Evolutionary conservation across 2,329 filamentous ascomycete species (phyloP).

Genomic region (Hypoxylon sp.): DNA sequence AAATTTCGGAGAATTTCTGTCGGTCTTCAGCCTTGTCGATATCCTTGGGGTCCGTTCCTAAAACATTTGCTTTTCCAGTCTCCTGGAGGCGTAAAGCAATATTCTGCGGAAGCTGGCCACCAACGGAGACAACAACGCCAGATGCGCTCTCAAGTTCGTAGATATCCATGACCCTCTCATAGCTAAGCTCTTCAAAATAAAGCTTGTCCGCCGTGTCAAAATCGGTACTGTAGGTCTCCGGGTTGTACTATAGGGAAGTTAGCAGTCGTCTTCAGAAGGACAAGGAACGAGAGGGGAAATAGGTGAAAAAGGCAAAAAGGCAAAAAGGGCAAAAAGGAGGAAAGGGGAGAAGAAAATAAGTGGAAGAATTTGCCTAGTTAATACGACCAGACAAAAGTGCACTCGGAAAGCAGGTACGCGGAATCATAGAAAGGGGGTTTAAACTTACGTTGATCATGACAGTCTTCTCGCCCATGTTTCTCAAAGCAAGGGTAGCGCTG

Average conservation of each 20-base stretch:
- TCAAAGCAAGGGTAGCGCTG: conserved; percentile 86
- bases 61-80: conserved; percentile 87
- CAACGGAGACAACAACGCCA: conserved; percentile 94
- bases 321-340: neutral
- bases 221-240: conserved; percentile 86
- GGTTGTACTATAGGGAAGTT: conserved; percentile 69
- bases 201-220: conserved; percentile 91
- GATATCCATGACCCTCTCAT: conserved; percentile 98
- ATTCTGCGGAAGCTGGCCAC: conserved; percentile 96
- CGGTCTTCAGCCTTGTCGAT: conserved; percentile 99
- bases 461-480: conserved; percentile 93
- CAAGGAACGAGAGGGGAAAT: neutral
- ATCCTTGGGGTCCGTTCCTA: conserved; percentile 92
- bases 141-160: conserved; percentile 90
- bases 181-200: conserved; percentile 97
- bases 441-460: conserved; percentile 89
- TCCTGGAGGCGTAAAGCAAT: conserved; percentile 96
- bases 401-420: neutral
- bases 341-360: neutral
- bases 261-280: conserved; percentile 7
- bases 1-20: conserved; percentile 97
- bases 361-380: neutral
- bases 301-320: neutral
- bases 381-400: neutral
- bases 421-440: neutral